These are phyloP conservation scores for Backusella tuberculispora DNA, from an alignment of 192 early-diverging fungal species.

Conservation along the genomic window DNA sequence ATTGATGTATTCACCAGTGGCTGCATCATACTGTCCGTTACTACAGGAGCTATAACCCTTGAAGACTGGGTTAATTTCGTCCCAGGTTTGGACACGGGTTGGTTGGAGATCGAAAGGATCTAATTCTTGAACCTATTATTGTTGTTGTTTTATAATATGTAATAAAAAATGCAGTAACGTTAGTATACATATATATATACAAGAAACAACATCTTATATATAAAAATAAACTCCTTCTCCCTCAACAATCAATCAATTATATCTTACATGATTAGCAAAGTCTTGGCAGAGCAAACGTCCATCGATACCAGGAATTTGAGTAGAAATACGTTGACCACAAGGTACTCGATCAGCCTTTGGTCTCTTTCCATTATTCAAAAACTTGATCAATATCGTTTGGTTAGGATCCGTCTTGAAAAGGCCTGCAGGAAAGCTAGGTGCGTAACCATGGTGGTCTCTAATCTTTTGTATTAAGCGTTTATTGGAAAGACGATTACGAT, in stretches of 20 bases:
- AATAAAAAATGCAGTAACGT: not conserved
- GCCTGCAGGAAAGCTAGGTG: conserved; percentile 68
- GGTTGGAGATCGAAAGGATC: conserved; percentile 70
- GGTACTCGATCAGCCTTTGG: conserved; percentile 67
- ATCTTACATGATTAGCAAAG: conserved; percentile 64
- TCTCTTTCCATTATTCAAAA: conserved; percentile 56
- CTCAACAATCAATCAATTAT: too few relatives aligned
- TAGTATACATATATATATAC: not conserved
- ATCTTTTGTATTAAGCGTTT: conserved; percentile 65
- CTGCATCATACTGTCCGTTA: conserved; percentile 70
- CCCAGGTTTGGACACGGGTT: conserved; percentile 58
- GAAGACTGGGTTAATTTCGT: conserved; percentile 66
- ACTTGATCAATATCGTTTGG: conserved; percentile 68
- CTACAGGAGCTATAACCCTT: conserved; percentile 69
- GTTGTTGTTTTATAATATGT: not conserved
- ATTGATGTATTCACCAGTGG: conserved; percentile 77
- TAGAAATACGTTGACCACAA: conserved; percentile 64
- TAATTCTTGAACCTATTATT: conserved; percentile 61
- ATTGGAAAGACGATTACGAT: conserved; percentile 63
- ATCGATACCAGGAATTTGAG: conserved; percentile 63
- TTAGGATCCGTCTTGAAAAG: conserved; percentile 73
- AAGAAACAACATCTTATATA: too few relatives aligned
- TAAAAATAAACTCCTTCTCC: not conserved
- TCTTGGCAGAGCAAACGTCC: conserved; percentile 70
- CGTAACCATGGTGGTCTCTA: conserved; percentile 71